Base-by-base conservation (phyloP, 768 basidiomycete genomes). In the Tricholoma flavovirens region DNA sequence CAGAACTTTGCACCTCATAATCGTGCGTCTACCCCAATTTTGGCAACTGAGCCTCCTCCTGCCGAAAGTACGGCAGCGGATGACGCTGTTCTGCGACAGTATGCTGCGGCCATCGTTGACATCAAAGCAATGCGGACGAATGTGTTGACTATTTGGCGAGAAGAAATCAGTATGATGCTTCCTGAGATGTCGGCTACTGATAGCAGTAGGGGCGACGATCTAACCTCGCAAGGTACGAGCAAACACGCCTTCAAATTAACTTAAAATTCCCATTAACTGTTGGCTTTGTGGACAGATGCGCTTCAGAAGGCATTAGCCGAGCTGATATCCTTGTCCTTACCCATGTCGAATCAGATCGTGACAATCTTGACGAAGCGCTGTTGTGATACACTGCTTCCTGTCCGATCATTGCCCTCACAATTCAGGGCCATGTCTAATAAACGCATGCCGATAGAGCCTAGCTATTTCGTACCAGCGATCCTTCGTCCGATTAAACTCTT, bases 391-490 rank as follows among this genome's bases (percentile, higher is more conserved):
- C 80, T 98, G 43, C 81, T 87, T 29, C 84, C 88, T 12, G 90
- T 98, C 56, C 82, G 90, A 49, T 88, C 90, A 0, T 90, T 98
- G 64, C 92, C 93, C 1, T 87, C 89, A 0, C 94, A 98, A 63
- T 90, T 95, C 63, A 81, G 95, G 52, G 90, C 90, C 14, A 86
- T 87, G 85, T 81, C 88, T 51, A 83, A 81, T 69, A 86, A 86
- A 66, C 82, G 83, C 4, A 72, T 76, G 58, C 86, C 91, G 1
- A 81, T 77, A 12, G 90, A 90, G 65, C 84, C 93, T 21, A 97
- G 93, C 65, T 87, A 91, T 67, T 98, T 96, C 64, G 83, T 98
- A 2, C 73, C 83, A 1, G 78, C 82, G 32, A 86, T 98, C 56
- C 75, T 98, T 32, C 86, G 86, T 26, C 92, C 97, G 0, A 67